These are phyloP conservation scores for Aspergillus ochraceoroseus DNA, from an alignment of 2,329 filamentous ascomycete genomes.

Conservation along the genomic window DNA sequence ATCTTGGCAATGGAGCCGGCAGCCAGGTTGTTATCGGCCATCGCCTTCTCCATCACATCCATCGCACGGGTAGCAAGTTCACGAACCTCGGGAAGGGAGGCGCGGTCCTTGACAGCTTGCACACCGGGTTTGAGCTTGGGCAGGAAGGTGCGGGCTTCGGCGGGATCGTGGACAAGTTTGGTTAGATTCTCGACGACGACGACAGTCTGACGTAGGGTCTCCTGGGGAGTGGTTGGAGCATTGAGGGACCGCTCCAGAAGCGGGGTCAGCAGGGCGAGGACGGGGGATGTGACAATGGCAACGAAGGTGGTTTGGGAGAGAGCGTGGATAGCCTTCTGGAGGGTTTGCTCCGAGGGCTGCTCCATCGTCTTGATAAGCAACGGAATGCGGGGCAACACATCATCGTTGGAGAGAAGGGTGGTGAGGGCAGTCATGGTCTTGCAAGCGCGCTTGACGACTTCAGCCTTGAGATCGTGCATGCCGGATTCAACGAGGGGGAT, in stretches of 20 bases:
- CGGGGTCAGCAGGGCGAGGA: constrained; percentile 88
- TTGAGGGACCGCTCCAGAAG: constrained; percentile 92
- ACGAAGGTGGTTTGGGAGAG: constrained; percentile 98
- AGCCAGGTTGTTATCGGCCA: constrained; percentile 62
- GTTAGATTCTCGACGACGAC: constrained; percentile 98
- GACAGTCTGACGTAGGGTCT: constrained; percentile 90
- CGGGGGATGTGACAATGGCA: constrained; percentile 88
- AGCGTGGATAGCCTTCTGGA: constrained; percentile 94
- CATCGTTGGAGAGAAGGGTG: constrained; percentile 88
- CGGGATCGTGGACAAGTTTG: constrained; percentile 91
- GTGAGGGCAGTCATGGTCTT: constrained; percentile 90
- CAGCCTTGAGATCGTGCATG: constrained; percentile 94
- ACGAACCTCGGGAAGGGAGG: constrained; percentile 89
- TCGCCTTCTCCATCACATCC: constrained; percentile 86
- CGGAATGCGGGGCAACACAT: constrained; percentile 86
- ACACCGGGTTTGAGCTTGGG: constrained; percentile 93
- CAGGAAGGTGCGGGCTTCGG: constrained; percentile 90
- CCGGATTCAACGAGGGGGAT: constrained; percentile 87
- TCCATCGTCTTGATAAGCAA: constrained; percentile 93
- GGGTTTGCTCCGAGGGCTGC: constrained; percentile 77
- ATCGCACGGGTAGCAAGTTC: constrained; percentile 80
- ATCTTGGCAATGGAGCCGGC: constrained; percentile 58
- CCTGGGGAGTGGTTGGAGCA: constrained; percentile 82
- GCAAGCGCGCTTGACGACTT: constrained; percentile 78
- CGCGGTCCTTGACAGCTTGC: constrained; percentile 77